Evolutionary conservation across 1,139 yeast species (phyloP).

Genomic region (Hansenula anomala): DNA sequence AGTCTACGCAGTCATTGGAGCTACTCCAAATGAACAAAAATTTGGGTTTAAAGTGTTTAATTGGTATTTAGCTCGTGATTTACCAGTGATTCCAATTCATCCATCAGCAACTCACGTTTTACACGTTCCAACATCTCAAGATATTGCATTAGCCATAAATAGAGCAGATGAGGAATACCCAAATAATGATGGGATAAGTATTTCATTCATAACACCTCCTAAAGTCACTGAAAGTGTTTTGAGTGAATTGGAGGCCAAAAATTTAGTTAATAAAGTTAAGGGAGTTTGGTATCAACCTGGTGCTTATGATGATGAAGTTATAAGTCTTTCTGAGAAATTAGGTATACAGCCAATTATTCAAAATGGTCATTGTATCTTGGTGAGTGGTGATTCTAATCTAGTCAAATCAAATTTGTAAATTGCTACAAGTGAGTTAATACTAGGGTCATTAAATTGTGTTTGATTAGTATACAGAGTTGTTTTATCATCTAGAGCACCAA

Average conservation of each 20-base stretch:
- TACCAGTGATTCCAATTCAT: conserved; percentile 67
- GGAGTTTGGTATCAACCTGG: conserved; percentile 88
- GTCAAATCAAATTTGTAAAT: background rate
- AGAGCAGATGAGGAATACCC: conserved; percentile 5
- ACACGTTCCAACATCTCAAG: conserved; percentile 36
- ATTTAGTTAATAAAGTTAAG: conserved; percentile 28
- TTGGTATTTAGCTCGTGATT: conserved; percentile 58
- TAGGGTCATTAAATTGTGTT: background rate
- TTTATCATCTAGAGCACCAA: too few relatives aligned
- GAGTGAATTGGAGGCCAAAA: conserved; percentile 30
- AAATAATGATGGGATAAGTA: conserved; percentile 38
- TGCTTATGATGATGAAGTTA: conserved; percentile 52
- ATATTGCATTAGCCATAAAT: conserved; percentile 25
- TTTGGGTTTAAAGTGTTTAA: conserved; percentile 66
- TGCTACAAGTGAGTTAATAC: background rate
- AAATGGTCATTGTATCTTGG: conserved; percentile 66
- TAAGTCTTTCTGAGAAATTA: conserved; percentile 36
- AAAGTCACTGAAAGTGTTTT: conserved; percentile 45
- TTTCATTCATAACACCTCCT: conserved; percentile 76
- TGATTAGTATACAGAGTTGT: too few relatives aligned
- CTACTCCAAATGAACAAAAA: conserved; percentile 58
- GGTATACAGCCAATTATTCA: conserved; percentile 38
- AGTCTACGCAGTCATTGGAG: conserved; percentile 67
- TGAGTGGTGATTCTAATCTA: conserved; percentile 59
- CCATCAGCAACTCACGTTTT: conserved; percentile 46